Percentiles rank a stretch among this genome's conserved stretches.
Evolutionary conservation across 208 protist genomes (phyloP).

Genomic region (Histomonas meleagridis): DNA sequence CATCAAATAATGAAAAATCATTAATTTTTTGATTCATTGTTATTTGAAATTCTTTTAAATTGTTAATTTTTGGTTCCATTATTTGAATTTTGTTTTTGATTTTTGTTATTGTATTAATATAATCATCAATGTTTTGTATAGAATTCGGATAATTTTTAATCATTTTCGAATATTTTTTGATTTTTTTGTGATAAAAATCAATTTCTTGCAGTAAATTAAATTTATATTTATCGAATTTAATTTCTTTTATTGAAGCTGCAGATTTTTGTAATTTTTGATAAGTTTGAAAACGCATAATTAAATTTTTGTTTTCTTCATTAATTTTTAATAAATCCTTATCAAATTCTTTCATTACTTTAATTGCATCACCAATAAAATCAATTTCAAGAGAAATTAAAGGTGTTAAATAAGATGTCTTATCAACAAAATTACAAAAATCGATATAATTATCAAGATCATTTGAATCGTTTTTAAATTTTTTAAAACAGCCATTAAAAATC

Average conservation of each 20-base stretch:
- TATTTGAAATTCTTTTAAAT: neutral
- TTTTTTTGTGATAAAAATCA: neutral
- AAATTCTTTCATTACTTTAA: no score
- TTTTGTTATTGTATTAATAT: neutral
- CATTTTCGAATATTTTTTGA: neutral
- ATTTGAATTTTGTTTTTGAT: neutral
- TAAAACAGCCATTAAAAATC: neutral
- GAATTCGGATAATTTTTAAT: neutral
- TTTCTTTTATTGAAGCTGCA: neutral
- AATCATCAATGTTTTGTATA: neutral
- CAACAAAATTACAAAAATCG: constrained; percentile 17
- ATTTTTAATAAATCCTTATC: constrained; percentile 21
- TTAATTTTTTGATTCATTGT: neutral
- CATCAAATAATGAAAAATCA: neutral
- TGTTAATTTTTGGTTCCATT: neutral
- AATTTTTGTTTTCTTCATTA: neutral
- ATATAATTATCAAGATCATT: neutral
- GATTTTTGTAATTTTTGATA: neutral
- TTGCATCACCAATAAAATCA: constrained; percentile 11
- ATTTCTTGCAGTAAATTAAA: neutral
- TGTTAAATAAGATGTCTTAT: neutral
- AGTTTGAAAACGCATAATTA: neutral
- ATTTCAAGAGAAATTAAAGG: neutral
- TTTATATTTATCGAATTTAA: neutral
- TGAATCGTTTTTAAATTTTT: neutral